phyloP scores from a whole-genome alignment of 1,139 yeast genomes.

The Pneumocystis canis region DNA sequence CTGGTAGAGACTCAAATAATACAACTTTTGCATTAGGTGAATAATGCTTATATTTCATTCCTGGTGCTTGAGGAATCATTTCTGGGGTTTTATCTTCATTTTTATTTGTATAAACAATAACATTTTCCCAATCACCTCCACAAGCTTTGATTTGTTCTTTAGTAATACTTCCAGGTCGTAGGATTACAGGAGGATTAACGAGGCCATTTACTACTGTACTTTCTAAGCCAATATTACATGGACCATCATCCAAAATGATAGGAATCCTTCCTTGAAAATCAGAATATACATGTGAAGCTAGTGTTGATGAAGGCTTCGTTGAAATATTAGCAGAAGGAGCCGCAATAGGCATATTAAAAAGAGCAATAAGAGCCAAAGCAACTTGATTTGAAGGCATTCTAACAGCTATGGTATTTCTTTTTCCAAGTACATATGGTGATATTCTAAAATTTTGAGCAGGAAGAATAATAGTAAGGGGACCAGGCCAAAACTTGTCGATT shows the following conservation, averaged over 20 bases:
- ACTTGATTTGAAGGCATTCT: slow-evolving; percentile 76
- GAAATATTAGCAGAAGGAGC: slow-evolving; percentile 98
- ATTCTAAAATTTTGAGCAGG: slow-evolving; percentile 29
- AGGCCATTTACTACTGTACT: slow-evolving; percentile 89
- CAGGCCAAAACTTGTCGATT: slow-evolving; percentile 75
- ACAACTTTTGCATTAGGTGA: slow-evolving; percentile 79
- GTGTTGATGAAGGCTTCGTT: slow-evolving; percentile 84
- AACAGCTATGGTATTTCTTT: slow-evolving; percentile 80
- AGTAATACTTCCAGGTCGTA: slow-evolving; percentile 89
- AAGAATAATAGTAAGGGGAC: slow-evolving; percentile 75
- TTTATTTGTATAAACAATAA: slow-evolving; percentile 29
- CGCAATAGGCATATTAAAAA: slow-evolving; percentile 82
- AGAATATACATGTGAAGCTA: slow-evolving; percentile 67
- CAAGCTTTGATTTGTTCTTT: slow-evolving; percentile 49
- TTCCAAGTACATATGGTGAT: slow-evolving; percentile 54
- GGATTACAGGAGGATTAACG: slow-evolving; percentile 64
- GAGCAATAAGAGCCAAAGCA: slow-evolving; percentile 76
- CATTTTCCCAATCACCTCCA: slow-evolving; percentile 60
- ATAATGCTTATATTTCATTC: slow-evolving; percentile 93
- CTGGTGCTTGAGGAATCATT: slow-evolving; percentile 83
- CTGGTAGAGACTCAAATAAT: slow-evolving; percentile 33
- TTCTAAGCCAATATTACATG: slow-evolving; percentile 82
- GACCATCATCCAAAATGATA: slow-evolving; percentile 74
- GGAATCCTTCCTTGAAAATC: slow-evolving; percentile 78
- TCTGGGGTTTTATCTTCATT: slow-evolving; percentile 18